Conservation (phyloP, 2,329 filamentous ascomycete species). For the Rosellinia necatrix region DNA sequence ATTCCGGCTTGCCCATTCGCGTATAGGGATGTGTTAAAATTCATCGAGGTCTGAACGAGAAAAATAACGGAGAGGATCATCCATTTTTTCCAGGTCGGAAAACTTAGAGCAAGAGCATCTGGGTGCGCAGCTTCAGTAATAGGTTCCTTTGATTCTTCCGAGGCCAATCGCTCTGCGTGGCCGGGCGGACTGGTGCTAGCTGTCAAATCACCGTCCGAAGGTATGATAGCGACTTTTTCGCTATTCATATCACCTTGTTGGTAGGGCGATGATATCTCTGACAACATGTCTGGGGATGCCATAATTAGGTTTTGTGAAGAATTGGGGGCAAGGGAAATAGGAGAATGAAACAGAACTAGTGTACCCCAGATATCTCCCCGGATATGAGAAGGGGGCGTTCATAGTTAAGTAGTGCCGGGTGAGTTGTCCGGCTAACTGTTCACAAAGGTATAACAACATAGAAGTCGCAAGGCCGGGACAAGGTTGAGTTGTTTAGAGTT, state of each 20-base stretch:
- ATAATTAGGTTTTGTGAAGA: not conserved
- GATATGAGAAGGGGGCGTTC: not conserved
- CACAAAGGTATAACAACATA: not conserved
- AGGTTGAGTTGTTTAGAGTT: constrained; percentile 20
- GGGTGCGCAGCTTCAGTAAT: constrained; percentile 56
- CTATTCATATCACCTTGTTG: not conserved
- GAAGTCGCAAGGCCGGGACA: too few species aligned
- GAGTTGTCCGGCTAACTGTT: too few species aligned
- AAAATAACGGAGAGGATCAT: constrained; percentile 55
- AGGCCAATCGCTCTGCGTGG: not conserved
- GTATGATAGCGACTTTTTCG: not conserved
- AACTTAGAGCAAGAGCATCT: constrained; percentile 50
- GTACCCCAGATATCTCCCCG: not conserved
- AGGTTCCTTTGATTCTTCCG: not conserved
- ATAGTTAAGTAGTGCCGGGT: constrained; percentile 3
- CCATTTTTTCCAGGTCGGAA: constrained; percentile 56
- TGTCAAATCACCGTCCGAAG: constrained; percentile 3
- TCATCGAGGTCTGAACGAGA: constrained; percentile 60
- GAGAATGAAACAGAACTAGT: not conserved
- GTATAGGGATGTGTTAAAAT: constrained; percentile 58
- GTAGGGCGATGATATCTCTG: not conserved
- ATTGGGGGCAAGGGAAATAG: not conserved
- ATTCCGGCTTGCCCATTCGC: constrained; percentile 54
- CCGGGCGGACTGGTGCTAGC: not conserved
- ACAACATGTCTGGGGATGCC: not conserved